phyloP scores from a whole-genome alignment of 2,329 filamentous ascomycete species.

The Lasiodiplodia sp. region DNA sequence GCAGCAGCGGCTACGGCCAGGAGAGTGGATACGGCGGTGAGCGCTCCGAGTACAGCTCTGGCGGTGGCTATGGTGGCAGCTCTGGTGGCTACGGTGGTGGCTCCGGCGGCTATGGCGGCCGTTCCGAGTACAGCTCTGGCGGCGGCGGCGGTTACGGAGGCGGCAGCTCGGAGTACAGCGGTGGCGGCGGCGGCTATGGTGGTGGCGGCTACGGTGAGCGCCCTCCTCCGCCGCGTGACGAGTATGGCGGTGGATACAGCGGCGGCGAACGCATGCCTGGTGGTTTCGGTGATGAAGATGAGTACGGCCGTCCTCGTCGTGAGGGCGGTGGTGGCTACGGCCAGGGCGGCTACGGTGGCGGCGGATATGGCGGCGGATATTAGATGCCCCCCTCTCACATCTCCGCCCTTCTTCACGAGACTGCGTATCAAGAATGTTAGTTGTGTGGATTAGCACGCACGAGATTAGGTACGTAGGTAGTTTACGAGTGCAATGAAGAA shows the following conservation, averaged over 20 bases:
- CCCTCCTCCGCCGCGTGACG: conserved; percentile 1
- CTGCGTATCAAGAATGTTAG: background rate
- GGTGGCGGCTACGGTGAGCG: conserved; percentile 30
- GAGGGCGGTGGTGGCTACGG: conserved; percentile 14
- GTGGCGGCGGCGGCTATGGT: conserved; percentile 32
- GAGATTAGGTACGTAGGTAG: background rate
- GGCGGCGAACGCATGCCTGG: conserved; percentile 23
- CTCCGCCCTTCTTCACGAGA: background rate
- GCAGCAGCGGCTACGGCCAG: conserved; percentile 26
- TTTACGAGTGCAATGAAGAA: background rate
- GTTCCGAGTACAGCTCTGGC: conserved; percentile 8
- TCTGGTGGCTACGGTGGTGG: conserved; percentile 21
- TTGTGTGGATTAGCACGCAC: background rate
- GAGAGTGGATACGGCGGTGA: conserved; percentile 31
- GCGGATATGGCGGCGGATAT: background rate
- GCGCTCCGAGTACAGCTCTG: conserved; percentile 8
- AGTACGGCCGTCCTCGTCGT: conserved; percentile 27
- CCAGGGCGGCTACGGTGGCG: background rate
- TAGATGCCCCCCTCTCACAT: background rate
- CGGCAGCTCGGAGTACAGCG: conserved; percentile 30
- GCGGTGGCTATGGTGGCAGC: conserved; percentile 16
- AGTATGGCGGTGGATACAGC: conserved; percentile 16
- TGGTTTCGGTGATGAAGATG: conserved; percentile 28
- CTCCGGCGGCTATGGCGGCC: conserved; percentile 30
- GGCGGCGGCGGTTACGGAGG: conserved; percentile 27